These are phyloP conservation scores for Phaeosphaeria sp. DNA, from an alignment of 2,329 filamentous ascomycete species.

Conservation along the genomic window DNA sequence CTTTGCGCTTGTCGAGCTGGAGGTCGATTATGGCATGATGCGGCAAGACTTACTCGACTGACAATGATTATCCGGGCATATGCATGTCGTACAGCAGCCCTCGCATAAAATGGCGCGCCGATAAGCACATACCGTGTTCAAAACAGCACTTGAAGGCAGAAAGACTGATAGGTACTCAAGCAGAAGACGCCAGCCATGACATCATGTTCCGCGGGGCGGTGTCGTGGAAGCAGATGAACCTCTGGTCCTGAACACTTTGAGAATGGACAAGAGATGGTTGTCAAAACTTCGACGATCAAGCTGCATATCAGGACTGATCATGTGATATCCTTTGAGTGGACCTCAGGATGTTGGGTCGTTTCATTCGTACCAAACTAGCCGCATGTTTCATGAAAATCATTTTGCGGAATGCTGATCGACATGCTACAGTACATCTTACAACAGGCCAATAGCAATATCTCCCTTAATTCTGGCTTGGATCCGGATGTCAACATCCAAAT, in stretches of 20 bases:
- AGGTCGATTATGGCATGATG: no score
- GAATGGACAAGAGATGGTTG: background rate
- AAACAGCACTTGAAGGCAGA: background rate
- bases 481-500: conserved; percentile 29
- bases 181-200: no score
- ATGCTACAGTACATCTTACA: conserved; percentile 12
- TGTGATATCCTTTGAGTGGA: no score
- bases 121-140: background rate
- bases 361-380: background rate
- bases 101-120: background rate
- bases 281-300: no score
- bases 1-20: background rate
- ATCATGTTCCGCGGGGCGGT: no score
- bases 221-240: no score
- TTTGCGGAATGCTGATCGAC: background rate
- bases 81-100: background rate
- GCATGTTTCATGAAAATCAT: background rate
- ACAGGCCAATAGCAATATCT: conserved; percentile 29
- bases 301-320: no score
- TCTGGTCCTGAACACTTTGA: no score
- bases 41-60: no score
- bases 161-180: no score
- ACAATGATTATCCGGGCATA: background rate
- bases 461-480: conserved; percentile 28
- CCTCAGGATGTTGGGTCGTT: background rate